Percentiles rank a stretch among this genome's conserved stretches.
These are phyloP conservation scores for Centaurea solstitialis DNA, from an alignment of 129 eudicot species.

Conservation along the genomic window DNA sequence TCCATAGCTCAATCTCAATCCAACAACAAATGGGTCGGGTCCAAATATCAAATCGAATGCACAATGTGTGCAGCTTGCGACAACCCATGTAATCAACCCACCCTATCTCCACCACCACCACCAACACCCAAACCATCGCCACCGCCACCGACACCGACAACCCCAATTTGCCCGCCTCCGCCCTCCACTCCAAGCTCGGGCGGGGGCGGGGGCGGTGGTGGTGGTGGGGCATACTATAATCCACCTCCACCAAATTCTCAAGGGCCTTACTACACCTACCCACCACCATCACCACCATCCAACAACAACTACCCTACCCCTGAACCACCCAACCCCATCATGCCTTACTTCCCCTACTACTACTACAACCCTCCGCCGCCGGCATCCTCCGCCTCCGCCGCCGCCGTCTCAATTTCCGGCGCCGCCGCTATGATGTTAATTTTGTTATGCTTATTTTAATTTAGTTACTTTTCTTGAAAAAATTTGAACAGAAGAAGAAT, in stretches of 20 bases:
- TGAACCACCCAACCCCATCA: slow-evolving; percentile 91
- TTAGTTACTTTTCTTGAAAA: not conserved
- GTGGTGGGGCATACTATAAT: slow-evolving; percentile 17
- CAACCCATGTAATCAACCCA: slow-evolving; percentile 68
- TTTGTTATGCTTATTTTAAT: slow-evolving; percentile 13
- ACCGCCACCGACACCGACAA: slow-evolving; percentile 33
- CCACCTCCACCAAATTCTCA: slow-evolving; percentile 51
- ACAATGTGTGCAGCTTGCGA: slow-evolving; percentile 94
- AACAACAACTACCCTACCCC: slow-evolving; percentile 48
- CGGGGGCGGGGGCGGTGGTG: slow-evolving; percentile 14
- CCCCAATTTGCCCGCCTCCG: slow-evolving; percentile 53
- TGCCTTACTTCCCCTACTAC: slow-evolving; percentile 87
- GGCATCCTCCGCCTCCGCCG: slow-evolving; percentile 23
- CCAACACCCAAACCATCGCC: slow-evolving; percentile 43
- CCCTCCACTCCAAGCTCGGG: slow-evolving; percentile 51
- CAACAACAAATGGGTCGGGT: slow-evolving; percentile 54
- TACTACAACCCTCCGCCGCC: slow-evolving; percentile 78
- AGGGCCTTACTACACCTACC: slow-evolving; percentile 35
- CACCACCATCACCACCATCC: slow-evolving; percentile 50
- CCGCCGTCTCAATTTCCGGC: slow-evolving; percentile 27
- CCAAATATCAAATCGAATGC: slow-evolving; percentile 81
- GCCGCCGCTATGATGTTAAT: slow-evolving; percentile 16
- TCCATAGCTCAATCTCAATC: slow-evolving; percentile 12
- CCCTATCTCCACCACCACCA: slow-evolving; percentile 52
- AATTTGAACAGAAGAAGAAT: slow-evolving; percentile 14